Base-by-base conservation (phyloP, 1,284 basidiomycete species). In the Cystobasidium pallidum region DNA sequence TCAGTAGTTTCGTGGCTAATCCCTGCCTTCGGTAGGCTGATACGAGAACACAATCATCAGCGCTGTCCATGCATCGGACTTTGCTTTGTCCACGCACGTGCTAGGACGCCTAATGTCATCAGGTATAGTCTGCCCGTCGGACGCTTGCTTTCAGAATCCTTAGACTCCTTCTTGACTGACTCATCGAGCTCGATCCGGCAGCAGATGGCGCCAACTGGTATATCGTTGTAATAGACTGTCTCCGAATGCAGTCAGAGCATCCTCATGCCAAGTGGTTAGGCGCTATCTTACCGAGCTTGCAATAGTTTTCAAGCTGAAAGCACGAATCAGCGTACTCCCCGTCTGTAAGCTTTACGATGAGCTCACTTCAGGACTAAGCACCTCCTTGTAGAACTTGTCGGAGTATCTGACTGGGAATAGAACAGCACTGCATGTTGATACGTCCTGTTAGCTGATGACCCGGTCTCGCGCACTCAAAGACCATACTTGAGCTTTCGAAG, bases 41-140 rank as follows among this genome's bases (percentile, higher is more conserved):
- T 59, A 17, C 15, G 11, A 15, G 30, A 24, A 11, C 24, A 10
- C 3, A 51, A 32, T 24, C 51, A 28, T 24, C 19, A 32, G n/a
- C n/a, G n/a, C n/a, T n/a, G n/a, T n/a, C n/a, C n/a, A n/a, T 15
- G 55, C 21, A 55, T 54, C 24, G n/a, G 30, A 28, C 32, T 15
- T 4, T 4, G 24, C 61, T 3, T 49, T 39, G 7, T 15, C 21
- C 11, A 36, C 41, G 62, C 68, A 64, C 67, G 76, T 41, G 79
- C 77, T 3, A 82, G 76, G 2, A 82, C 80, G 21, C 81, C 81
- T n/a, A 82, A 77, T 2, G 80, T 82, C 81, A 81, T 81, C 67
- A 82, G 78, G 76, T 82, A 82, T 28, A 82, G 77, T 21, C 77
- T 78, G 21, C 78, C 79, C 1, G 54, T 67, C 39, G 68, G 68